These are phyloP conservation scores for Debaryomyces psychrophilus DNA, from an alignment of 1,139 yeast species.

Conservation along the genomic window DNA sequence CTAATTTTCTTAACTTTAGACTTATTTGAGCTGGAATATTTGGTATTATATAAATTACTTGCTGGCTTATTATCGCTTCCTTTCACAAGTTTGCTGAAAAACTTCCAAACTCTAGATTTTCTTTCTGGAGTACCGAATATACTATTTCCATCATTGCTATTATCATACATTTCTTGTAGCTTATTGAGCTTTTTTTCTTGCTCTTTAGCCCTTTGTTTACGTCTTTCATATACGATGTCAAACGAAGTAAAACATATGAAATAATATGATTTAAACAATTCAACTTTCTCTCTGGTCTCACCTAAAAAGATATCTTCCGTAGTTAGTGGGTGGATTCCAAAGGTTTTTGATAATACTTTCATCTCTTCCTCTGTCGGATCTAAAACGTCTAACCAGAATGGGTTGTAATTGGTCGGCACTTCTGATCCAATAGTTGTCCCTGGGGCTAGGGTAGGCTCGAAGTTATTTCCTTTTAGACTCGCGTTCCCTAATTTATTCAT, in stretches of 20 bases:
- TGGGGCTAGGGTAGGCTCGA: slow-evolving; percentile 17
- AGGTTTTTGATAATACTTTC: slow-evolving; percentile 86
- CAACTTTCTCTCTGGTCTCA: slow-evolving; percentile 94
- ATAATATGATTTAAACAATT: slow-evolving; percentile 84
- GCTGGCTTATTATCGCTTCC: slow-evolving; percentile 9
- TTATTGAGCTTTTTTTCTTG: slow-evolving; percentile 44
- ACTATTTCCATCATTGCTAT: slow-evolving; percentile 22
- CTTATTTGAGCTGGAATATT: slow-evolving; percentile 26
- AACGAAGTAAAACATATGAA: slow-evolving; percentile 92
- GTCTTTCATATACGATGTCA: slow-evolving; percentile 77
- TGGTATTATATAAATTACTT: slow-evolving; percentile 16
- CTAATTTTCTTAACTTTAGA: slow-evolving; percentile 43
- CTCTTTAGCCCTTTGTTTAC: slow-evolving; percentile 52
- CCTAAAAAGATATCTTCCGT: slow-evolving; percentile 94
- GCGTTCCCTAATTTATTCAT: not conserved
- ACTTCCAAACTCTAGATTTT: slow-evolving; percentile 23
- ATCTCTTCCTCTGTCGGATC: slow-evolving; percentile 96
- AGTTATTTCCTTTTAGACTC: not conserved
- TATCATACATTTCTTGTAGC: slow-evolving; percentile 42
- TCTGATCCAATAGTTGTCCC: slow-evolving; percentile 19
- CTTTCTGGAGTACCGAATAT: slow-evolving; percentile 25
- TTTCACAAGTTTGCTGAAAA: slow-evolving; percentile 18
- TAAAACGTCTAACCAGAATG: slow-evolving; percentile 90
- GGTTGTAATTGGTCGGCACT: slow-evolving; percentile 29
- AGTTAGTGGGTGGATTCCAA: slow-evolving; percentile 86